Evolutionary conservation across 805 yeast species (phyloP).

Genomic region (Teunomyces atbi): DNA sequence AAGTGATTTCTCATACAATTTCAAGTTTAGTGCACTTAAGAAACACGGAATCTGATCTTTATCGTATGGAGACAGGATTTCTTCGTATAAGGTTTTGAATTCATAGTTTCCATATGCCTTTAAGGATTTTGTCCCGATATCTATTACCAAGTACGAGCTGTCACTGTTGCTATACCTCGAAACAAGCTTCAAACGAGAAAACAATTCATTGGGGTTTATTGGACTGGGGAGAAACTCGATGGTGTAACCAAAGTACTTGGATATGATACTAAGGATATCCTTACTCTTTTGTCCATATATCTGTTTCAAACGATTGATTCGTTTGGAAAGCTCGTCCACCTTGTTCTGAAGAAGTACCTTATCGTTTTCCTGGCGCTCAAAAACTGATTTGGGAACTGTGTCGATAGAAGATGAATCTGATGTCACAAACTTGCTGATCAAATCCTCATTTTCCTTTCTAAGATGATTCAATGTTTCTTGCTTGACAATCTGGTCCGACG

Average conservation of each 20-base stretch:
- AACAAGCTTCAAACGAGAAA: conserved; percentile 53
- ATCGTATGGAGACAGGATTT: conserved; percentile 65
- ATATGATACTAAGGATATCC: conserved; percentile 67
- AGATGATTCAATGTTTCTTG: conserved; percentile 50
- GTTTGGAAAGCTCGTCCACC: conserved; percentile 50
- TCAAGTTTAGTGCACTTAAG: conserved; percentile 69
- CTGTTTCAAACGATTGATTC: conserved; percentile 51
- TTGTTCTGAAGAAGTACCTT: conserved; percentile 46
- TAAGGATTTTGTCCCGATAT: conserved; percentile 52
- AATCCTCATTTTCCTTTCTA: conserved; percentile 55
- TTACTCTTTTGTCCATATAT: conserved; percentile 64
- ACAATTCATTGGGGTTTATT: conserved; percentile 44
- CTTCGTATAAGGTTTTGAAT: conserved; percentile 40
- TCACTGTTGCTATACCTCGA: conserved; percentile 38
- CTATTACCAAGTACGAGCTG: conserved; percentile 52
- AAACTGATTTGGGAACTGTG: conserved; percentile 57
- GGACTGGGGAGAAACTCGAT: conserved; percentile 59
- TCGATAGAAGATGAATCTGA: conserved; percentile 15
- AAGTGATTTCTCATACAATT: conserved; percentile 47
- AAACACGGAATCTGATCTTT: conserved; percentile 74
- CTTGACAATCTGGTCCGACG: conserved; percentile 60
- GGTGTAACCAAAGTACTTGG: conserved; percentile 67
- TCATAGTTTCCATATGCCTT: conserved; percentile 48
- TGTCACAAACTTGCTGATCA: conserved; percentile 34
- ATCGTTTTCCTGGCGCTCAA: conserved; percentile 61